A percentile compares a stretch with the other conserved stretches of the same genome.
Evolutionary conservation across 805 yeast genomes (phyloP).

Genomic region (Metschnikowia lachancei): DNA sequence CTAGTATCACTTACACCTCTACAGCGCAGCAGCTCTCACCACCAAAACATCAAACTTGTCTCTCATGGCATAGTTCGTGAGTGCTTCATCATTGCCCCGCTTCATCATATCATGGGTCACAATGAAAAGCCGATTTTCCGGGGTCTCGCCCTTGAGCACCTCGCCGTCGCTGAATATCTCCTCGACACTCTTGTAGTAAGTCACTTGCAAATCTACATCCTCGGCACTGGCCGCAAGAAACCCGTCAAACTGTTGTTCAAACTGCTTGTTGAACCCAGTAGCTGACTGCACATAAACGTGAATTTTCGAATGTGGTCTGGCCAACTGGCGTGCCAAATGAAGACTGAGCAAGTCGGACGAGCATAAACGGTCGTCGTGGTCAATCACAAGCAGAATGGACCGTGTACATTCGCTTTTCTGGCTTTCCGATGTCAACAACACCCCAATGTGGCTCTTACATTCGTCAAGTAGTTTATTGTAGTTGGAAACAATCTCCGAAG

Average conservation of each 20-base stretch:
- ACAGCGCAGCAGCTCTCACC: conserved; percentile 12
- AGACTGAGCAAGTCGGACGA: conserved; percentile 35
- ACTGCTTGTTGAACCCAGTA: conserved; percentile 14
- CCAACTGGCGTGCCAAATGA: conserved; percentile 26
- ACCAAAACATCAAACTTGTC: conserved; percentile 16
- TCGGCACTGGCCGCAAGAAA: conserved; percentile 9
- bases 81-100: neutral
- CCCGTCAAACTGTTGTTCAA: conserved; percentile 17
- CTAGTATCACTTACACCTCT: neutral
- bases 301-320: conserved; percentile 6
- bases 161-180: conserved; percentile 5
- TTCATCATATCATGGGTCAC: conserved; percentile 17
- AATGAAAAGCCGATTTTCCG: conserved; percentile 8
- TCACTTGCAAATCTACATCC: conserved; percentile 2
- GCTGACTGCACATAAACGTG: conserved; percentile 16
- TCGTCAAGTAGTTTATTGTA: conserved; percentile 28
- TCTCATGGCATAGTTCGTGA: conserved; percentile 7
- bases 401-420: conserved; percentile 13
- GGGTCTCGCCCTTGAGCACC: neutral
- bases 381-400: conserved; percentile 28
- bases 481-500: conserved; percentile 17
- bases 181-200: conserved; percentile 12
- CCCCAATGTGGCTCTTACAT: conserved; percentile 32
- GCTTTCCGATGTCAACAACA: conserved; percentile 22
- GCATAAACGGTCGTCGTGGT: conserved; percentile 33